These are phyloP conservation scores for Dovyalis caffra DNA, from an alignment of 345 rosid genomes.

Conservation along the genomic window DNA sequence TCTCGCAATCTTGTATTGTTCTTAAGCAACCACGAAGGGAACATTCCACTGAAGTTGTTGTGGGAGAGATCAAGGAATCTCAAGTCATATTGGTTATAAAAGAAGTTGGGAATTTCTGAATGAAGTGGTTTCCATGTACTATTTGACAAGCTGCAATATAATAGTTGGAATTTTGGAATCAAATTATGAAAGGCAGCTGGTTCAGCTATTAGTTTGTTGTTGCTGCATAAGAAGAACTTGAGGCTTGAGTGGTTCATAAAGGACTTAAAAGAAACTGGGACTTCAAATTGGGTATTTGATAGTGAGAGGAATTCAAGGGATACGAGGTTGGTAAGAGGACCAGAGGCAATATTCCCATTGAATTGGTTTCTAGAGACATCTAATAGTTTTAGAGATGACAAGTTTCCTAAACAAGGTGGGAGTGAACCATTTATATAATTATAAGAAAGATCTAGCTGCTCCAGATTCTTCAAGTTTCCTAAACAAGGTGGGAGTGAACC, in stretches of 20 bases:
- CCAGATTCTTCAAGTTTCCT: slow-evolving; percentile 11
- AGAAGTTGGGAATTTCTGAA: slow-evolving; percentile 5
- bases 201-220: neutral
- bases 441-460: neutral
- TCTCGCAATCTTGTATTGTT: slow-evolving; percentile 18
- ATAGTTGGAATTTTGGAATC: neutral
- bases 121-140: neutral
- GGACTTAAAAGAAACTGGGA: neutral
- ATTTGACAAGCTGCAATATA: neutral
- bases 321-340: neutral
- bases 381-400: slow-evolving; percentile 12
- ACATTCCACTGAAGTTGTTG: neutral
- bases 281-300: neutral
- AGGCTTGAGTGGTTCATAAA: slow-evolving; percentile 23
- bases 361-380: slow-evolving; percentile 17
- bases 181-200: neutral
- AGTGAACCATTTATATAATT: slow-evolving; percentile 1
- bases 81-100: slow-evolving; percentile 12
- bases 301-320: slow-evolving; percentile 3
- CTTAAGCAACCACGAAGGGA: slow-evolving; percentile 28
- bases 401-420: slow-evolving; percentile 9
- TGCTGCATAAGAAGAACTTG: neutral
- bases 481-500: slow-evolving; percentile 8
- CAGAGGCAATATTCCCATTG: slow-evolving; percentile 4
- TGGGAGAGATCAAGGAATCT: slow-evolving; percentile 1